Conservation (phyloP, 176 grass and related monocot species). For the Hsuehochloa calcarea region DNA sequence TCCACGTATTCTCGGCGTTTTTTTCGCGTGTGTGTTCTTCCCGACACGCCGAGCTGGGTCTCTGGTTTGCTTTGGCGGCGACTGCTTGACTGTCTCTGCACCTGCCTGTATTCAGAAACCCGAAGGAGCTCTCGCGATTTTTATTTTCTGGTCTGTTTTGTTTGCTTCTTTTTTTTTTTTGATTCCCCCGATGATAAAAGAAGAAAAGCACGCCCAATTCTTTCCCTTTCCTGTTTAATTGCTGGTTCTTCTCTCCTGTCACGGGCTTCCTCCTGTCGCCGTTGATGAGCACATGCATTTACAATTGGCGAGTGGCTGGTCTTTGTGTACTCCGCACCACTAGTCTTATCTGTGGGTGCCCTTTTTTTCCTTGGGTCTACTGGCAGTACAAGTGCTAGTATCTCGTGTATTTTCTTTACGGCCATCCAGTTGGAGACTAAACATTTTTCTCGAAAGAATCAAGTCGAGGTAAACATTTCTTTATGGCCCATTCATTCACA, state of each 20-base stretch:
- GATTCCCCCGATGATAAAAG: background rate
- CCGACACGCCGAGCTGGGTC: constrained; percentile 28
- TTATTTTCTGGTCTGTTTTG: background rate
- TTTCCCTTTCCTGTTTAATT: background rate
- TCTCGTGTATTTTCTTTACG: background rate
- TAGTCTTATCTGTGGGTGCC: background rate
- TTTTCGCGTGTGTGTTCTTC: background rate
- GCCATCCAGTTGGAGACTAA: background rate
- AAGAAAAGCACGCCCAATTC: background rate
- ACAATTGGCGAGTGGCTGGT: background rate
- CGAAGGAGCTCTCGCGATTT: background rate
- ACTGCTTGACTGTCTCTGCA: background rate
- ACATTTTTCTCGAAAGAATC: background rate
- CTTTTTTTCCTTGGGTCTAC: background rate
- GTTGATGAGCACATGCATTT: constrained; percentile 38
- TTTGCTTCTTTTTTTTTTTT: constrained; percentile 12
- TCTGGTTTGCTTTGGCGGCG: background rate
- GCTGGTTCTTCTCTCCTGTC: background rate
- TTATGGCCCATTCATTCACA: background rate
- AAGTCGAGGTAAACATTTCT: background rate
- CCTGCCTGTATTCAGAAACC: background rate
- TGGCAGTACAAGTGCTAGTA: background rate
- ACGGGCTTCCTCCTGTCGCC: constrained; percentile 28
- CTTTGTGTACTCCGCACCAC: background rate
- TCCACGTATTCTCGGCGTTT: background rate